Percentiles rank a stretch among this genome's conserved stretches.
Evolutionary conservation across 306 rosid genomes (phyloP).

Genomic region (Carpinus viminea): DNA sequence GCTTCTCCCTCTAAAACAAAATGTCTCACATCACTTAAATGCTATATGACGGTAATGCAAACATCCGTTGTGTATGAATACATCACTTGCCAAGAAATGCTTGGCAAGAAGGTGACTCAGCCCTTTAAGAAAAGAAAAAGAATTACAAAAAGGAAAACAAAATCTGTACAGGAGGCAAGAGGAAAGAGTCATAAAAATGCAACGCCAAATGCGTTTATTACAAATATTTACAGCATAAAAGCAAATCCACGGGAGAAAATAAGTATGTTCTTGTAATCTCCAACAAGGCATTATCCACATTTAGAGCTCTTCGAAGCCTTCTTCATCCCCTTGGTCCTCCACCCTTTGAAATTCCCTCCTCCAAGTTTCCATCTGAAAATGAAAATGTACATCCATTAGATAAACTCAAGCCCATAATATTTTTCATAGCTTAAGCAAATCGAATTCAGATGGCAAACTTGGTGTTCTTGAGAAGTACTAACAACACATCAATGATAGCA

Average conservation of each 20-base stretch:
- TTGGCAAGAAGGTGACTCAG: background rate
- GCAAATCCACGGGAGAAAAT: background rate
- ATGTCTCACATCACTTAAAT: no score
- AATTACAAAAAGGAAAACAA: background rate
- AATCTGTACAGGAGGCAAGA: background rate
- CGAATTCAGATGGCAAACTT: background rate
- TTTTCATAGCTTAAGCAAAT: background rate
- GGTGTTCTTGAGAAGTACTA: background rate
- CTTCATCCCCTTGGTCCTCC: slow-evolving; percentile 70
- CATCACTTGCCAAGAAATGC: background rate
- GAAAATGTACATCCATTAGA: slow-evolving; percentile 14
- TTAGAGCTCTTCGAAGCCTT: slow-evolving; percentile 71
- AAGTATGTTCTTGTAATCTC: background rate
- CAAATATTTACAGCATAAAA: slow-evolving; percentile 3
- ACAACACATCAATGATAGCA: background rate
- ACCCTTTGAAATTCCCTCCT: slow-evolving; percentile 55
- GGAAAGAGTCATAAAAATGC: background rate
- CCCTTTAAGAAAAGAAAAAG: background rate
- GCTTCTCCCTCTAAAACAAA: no score
- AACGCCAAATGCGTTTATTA: slow-evolving; percentile 4
- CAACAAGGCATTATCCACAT: background rate
- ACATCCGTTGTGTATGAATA: background rate
- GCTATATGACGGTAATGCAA: no score
- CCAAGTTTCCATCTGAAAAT: slow-evolving; percentile 59
- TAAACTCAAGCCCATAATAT: background rate